Base-by-base conservation (phyloP, 2,329 filamentous ascomycete genomes). In the Xylariaceae sp. region DNA sequence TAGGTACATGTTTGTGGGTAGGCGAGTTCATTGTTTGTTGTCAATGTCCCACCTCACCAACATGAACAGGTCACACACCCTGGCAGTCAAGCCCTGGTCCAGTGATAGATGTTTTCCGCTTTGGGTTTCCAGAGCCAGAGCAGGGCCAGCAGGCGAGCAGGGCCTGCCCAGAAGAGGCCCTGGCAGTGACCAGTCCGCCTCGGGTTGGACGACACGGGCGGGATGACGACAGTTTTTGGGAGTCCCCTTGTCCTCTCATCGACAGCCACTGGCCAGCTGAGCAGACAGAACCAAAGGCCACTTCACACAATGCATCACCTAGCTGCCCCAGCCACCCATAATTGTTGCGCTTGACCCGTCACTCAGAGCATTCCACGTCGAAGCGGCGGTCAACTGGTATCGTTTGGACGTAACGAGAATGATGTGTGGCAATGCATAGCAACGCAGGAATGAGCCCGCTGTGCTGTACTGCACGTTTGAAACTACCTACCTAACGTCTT, bases 21-120 rank as follows among this genome's bases (percentile, higher is more conserved):
- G n/a, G n/a, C n/a, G n/a, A n/a, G n/a, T n/a, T 48, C 50, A 44
- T n/a, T n/a, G 17, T 47, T 56, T 47, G 54, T 52, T 58, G 56
- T 58, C 53, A 28, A 28, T 7, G 22, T 28, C 22, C 22, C 22
- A 28, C 22, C 22, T 7, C 22, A 7, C 22, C 22, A 7, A 53
- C 45, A 42, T 44, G 49, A 38, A 55, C 51, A 55, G 40, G 46
- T 55, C 55, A 55, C 42, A 44, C 36, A n/a, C 43, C 54, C 51
- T 50, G 48, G 47, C 51, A 45, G 31, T 40, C 38, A 42, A 42
- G n/a, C 31, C 17, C 46, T 49, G 31, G 42, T 40, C 13, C 50
- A 14, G 19, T 34, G n/a, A 34, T 17, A n/a, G 42, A 2, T 42
- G 31, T 41, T 14, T 39, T 5, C 13, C 38, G 36, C 36, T 39